Evolutionary conservation across 169 alveolate species (phyloP).

Genomic region (Eimeria sp.): DNA sequence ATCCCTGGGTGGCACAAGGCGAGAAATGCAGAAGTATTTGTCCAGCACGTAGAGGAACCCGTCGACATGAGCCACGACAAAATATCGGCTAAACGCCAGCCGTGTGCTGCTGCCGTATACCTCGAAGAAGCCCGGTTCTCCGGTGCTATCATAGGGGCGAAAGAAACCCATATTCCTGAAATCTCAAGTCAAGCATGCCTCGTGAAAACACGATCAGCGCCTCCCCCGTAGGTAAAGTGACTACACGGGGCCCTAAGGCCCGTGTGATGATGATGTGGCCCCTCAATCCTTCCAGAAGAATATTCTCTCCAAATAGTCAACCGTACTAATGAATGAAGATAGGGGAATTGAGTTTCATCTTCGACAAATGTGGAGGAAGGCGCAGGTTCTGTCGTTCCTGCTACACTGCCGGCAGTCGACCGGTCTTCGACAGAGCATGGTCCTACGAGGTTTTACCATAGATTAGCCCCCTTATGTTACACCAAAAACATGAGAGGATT

Average conservation of each 20-base stretch:
- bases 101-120: slow-evolving; percentile 68
- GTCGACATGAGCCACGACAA: slow-evolving; percentile 73
- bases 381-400: background rate
- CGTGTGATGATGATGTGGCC: background rate
- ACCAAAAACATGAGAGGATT: background rate
- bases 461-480: background rate
- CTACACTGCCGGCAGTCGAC: slow-evolving; percentile 1
- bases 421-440: background rate
- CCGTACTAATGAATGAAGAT: background rate
- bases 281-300: background rate
- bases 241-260: slow-evolving; percentile 2
- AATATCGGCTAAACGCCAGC: slow-evolving; percentile 67
- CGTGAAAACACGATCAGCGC: background rate
- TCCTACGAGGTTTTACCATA: background rate
- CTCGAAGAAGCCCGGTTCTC: slow-evolving; percentile 55
- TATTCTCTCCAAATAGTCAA: background rate
- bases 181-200: background rate
- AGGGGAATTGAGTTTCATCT: background rate
- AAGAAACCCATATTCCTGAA: slow-evolving; percentile 8
- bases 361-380: background rate
- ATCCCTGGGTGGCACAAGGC: slow-evolving; percentile 41
- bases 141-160: slow-evolving; percentile 38
- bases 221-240: slow-evolving; percentile 20
- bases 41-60: slow-evolving; percentile 64
- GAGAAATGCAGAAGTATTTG: slow-evolving; percentile 61